A percentile compares a stretch with the other conserved stretches of the same genome.
Evolutionary conservation across 2,329 filamentous ascomycete genomes (phyloP).

Genomic region (Curvularia hawaiiensis): DNA sequence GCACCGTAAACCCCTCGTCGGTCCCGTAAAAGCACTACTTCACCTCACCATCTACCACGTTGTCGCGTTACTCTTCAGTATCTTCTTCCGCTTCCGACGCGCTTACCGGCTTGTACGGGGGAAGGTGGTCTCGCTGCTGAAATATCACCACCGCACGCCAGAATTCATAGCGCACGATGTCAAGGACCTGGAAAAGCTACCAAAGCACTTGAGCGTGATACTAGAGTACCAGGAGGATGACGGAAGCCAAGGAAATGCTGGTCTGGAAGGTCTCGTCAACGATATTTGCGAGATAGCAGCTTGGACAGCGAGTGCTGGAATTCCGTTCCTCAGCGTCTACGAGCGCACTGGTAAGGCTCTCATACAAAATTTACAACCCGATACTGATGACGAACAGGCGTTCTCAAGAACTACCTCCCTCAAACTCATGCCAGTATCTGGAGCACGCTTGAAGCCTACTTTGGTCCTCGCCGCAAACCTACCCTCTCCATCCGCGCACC

Average conservation of each 20-base stretch:
- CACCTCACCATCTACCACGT: slow-evolving; percentile 70
- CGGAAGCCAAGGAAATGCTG: slow-evolving; percentile 67
- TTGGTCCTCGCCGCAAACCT: slow-evolving; percentile 71
- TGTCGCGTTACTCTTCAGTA: slow-evolving; percentile 81
- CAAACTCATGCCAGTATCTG: slow-evolving; percentile 80
- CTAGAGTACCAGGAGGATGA: slow-evolving; percentile 72
- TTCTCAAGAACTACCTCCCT: slow-evolving; percentile 88
- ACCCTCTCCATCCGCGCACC: slow-evolving; percentile 74
- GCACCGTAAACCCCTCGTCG: slow-evolving; percentile 48
- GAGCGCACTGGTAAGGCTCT: slow-evolving; percentile 78
- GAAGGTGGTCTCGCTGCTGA: slow-evolving; percentile 78
- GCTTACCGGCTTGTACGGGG: slow-evolving; percentile 79
- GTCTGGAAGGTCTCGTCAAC: slow-evolving; percentile 82
- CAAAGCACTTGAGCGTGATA: slow-evolving; percentile 86
- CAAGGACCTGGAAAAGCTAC: slow-evolving; percentile 71
- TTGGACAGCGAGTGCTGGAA: slow-evolving; percentile 90
- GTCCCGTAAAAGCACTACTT: slow-evolving; percentile 66
- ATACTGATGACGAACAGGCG: slow-evolving; percentile 59
- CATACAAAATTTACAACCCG: background rate
- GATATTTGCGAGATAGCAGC: slow-evolving; percentile 91
- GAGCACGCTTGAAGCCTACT: slow-evolving; percentile 84
- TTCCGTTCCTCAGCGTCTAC: slow-evolving; percentile 86
- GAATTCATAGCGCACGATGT: slow-evolving; percentile 91
- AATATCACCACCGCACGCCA: slow-evolving; percentile 95
- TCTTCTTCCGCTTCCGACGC: slow-evolving; percentile 83